Percentiles rank a stretch among this genome's conserved stretches.
These are phyloP conservation scores for Gossypium davidsonii DNA, from an alignment of 441 rosid species.

Conservation along the genomic window DNA sequence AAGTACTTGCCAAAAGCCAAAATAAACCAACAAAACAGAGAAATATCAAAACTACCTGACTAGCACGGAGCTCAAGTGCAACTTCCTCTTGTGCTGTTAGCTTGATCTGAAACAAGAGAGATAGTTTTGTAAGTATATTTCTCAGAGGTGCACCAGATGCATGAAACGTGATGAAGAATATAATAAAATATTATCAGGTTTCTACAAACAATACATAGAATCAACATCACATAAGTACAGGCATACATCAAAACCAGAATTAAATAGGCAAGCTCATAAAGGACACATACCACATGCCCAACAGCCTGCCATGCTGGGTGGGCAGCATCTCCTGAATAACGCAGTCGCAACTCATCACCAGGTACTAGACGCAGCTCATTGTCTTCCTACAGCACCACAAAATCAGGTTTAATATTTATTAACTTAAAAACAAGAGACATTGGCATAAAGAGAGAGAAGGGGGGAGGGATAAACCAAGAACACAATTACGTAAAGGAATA, in stretches of 20 bases:
- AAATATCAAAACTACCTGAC: constrained; percentile 54
- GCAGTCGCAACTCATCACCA: constrained; percentile 90
- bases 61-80: constrained; percentile 94
- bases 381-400: constrained; percentile 63
- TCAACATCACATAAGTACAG: not conserved
- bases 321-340: constrained; percentile 93
- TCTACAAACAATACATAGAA: not conserved
- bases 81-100: constrained; percentile 97
- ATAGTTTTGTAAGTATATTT: not conserved
- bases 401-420: not conserved
- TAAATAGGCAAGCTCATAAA: constrained; percentile 16
- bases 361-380: constrained; percentile 94
- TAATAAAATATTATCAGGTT: not conserved
- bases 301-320: constrained; percentile 99
- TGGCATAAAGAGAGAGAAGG: not conserved
- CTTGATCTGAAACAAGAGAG: constrained; percentile 57
- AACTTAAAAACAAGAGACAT: not conserved
- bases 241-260: not conserved
- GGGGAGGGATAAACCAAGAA: not conserved
- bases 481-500: not conserved
- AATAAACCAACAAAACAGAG: not conserved
- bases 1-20: not conserved
- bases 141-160: not conserved
- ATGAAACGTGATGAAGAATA: not conserved
- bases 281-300: constrained; percentile 86